These are phyloP conservation scores for Zostera marina DNA, from an alignment of 116 monocot species.

Conservation along the genomic window DNA sequence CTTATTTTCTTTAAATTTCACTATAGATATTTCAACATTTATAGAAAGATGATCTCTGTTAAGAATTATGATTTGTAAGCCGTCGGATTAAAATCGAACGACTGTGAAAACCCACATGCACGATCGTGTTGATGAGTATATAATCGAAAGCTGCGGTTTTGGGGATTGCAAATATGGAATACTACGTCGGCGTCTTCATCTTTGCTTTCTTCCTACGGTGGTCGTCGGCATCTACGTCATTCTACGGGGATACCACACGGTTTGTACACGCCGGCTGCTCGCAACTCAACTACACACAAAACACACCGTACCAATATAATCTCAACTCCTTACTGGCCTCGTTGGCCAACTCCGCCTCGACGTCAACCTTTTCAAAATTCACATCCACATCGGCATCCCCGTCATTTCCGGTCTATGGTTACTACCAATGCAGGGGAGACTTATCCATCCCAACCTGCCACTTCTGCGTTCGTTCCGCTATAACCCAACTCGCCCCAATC, in stretches of 20 bases:
- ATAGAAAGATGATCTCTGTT: no score
- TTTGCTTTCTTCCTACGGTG: not conserved
- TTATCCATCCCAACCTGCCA: slow-evolving; percentile 38
- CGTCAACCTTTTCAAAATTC: slow-evolving; percentile 44
- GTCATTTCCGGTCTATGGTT: slow-evolving; percentile 22
- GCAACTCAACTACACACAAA: slow-evolving; percentile 31
- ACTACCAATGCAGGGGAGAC: slow-evolving; percentile 79
- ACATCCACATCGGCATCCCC: slow-evolving; percentile 34
- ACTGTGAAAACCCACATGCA: no score
- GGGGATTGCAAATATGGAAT: no score
- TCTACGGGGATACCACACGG: slow-evolving; percentile 17
- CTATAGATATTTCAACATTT: no score
- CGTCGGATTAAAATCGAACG: no score
- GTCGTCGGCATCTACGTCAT: slow-evolving; percentile 7
- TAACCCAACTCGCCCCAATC: slow-evolving; percentile 38
- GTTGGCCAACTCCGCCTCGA: slow-evolving; percentile 35
- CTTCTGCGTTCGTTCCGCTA: slow-evolving; percentile 49
- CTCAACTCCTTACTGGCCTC: slow-evolving; percentile 63
- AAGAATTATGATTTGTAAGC: no score
- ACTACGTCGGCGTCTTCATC: slow-evolving; percentile 3
- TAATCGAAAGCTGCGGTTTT: no score
- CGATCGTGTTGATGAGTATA: no score
- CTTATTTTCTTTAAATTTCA: no score
- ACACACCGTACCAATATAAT: slow-evolving; percentile 46
- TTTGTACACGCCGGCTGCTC: slow-evolving; percentile 87